phyloP scores from a whole-genome alignment of 441 rosid species.

The Hura crepitans region DNA sequence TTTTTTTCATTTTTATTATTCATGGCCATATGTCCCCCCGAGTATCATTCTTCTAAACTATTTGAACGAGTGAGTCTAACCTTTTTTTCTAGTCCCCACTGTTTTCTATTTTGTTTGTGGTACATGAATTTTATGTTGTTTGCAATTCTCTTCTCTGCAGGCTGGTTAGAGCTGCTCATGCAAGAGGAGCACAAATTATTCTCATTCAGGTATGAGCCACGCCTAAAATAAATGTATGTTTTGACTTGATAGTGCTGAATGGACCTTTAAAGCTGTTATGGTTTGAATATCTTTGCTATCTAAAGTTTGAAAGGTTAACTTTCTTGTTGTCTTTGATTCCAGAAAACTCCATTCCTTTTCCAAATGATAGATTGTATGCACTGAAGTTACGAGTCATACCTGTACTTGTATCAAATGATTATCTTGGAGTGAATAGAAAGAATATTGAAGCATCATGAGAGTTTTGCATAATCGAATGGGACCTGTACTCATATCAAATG shows the following conservation, averaged over 20 bases:
- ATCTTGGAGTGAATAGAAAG: background rate
- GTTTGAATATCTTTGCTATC: background rate
- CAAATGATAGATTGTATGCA: background rate
- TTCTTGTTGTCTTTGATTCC: background rate
- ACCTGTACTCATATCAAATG: background rate
- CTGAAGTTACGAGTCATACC: background rate
- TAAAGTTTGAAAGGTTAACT: background rate
- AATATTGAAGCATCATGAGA: no score
- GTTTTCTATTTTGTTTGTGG: background rate
- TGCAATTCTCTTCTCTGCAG: conserved; percentile 30
- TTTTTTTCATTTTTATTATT: background rate
- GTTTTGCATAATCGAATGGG: no score
- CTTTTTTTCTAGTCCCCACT: no score
- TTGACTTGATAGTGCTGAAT: background rate
- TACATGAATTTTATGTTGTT: background rate
- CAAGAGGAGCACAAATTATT: conserved; percentile 66
- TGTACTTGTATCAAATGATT: background rate
- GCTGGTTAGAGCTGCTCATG: conserved; percentile 69
- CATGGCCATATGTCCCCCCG: background rate
- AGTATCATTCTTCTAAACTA: background rate
- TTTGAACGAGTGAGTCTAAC: no score
- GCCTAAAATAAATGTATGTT: background rate
- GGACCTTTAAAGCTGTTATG: background rate
- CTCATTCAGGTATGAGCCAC: conserved; percentile 57
- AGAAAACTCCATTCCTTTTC: background rate